Percentiles rank a stretch among this genome's conserved stretches.
Conservation (phyloP, 2,329 filamentous ascomycete genomes). For the Colletotrichum eleusines region DNA sequence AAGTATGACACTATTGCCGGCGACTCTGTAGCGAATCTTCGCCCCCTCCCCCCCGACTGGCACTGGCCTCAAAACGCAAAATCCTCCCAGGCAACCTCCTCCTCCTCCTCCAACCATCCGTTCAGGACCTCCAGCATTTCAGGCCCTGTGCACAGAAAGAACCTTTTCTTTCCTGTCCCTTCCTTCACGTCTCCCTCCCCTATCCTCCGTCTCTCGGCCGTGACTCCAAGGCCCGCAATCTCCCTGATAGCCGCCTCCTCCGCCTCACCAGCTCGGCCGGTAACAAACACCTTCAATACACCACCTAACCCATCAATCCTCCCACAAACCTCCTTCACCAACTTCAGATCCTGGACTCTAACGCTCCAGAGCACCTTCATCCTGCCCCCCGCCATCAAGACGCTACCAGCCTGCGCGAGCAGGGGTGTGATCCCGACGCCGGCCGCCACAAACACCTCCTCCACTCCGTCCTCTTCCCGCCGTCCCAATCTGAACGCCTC, state of each 20-base stretch:
- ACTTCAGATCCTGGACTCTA: constrained; percentile 67
- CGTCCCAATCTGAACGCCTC: constrained; percentile 53
- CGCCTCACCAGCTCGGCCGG: constrained; percentile 55
- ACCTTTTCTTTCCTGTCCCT: constrained; percentile 59
- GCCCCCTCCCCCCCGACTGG: background rate
- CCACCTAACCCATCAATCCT: constrained; percentile 63
- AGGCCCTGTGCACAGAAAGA: constrained; percentile 63
- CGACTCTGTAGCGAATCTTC: background rate
- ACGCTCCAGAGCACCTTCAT: constrained; percentile 78
- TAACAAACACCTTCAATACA: constrained; percentile 74
- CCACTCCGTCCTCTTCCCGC: constrained; percentile 40
- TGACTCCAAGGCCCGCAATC: constrained; percentile 51
- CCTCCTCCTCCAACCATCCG: constrained; percentile 67
- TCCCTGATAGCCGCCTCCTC: constrained; percentile 52
- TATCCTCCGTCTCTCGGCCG: constrained; percentile 55
- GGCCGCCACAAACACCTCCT: constrained; percentile 75
- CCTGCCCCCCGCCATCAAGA: constrained; percentile 53
- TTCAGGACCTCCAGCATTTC: constrained; percentile 56
- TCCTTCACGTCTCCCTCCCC: constrained; percentile 54
- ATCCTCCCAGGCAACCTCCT: constrained; percentile 69
- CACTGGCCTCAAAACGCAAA: constrained; percentile 64
- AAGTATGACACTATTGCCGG: background rate
- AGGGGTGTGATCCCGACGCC: constrained; percentile 89
- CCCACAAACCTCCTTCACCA: constrained; percentile 71
- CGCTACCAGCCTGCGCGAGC: constrained; percentile 71